Conservation (phyloP, 805 yeast genomes). For the Cyberlindnera suaveolens region DNA sequence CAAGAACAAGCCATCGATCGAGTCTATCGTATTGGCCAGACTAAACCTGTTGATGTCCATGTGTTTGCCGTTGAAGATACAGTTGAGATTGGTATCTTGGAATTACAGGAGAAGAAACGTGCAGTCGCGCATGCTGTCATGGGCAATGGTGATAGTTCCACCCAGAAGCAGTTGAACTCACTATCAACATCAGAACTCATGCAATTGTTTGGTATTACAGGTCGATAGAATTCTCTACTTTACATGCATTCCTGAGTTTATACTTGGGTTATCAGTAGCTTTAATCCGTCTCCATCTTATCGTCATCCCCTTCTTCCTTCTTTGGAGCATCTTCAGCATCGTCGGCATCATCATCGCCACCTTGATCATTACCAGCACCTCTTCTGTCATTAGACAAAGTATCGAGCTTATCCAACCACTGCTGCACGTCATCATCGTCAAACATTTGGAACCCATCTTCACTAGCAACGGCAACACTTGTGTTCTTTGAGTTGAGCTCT, state of each 20-base stretch:
- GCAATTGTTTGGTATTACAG: constrained; percentile 6
- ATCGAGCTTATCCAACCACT: constrained; percentile 74
- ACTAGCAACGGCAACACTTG: constrained; percentile 93
- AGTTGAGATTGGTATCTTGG: constrained; percentile 79
- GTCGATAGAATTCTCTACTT: not conserved
- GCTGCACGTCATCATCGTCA: constrained; percentile 80
- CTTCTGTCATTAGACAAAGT: constrained; percentile 53
- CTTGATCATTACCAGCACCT: constrained; percentile 22
- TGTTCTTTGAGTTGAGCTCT: constrained; percentile 76
- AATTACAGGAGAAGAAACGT: constrained; percentile 75
- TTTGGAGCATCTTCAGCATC: constrained; percentile 8
- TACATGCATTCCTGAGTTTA: not conserved
- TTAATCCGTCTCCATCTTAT: constrained; percentile 33
- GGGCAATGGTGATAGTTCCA: constrained; percentile 58
- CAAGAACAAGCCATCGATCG: constrained; percentile 90
- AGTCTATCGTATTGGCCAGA: constrained; percentile 88
- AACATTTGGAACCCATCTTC: constrained; percentile 68
- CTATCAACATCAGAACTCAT: constrained; percentile 20
- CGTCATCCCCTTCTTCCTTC: constrained; percentile 26
- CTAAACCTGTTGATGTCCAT: constrained; percentile 58
- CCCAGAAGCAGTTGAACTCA: constrained; percentile 54
- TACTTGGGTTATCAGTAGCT: not conserved
- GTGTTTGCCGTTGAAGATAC: constrained; percentile 73
- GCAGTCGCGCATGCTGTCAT: constrained; percentile 68
- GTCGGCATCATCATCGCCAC: constrained; percentile 13